phyloP scores from a whole-genome alignment of 2,329 filamentous ascomycete genomes.

The Sporothrix schenckii region DNA sequence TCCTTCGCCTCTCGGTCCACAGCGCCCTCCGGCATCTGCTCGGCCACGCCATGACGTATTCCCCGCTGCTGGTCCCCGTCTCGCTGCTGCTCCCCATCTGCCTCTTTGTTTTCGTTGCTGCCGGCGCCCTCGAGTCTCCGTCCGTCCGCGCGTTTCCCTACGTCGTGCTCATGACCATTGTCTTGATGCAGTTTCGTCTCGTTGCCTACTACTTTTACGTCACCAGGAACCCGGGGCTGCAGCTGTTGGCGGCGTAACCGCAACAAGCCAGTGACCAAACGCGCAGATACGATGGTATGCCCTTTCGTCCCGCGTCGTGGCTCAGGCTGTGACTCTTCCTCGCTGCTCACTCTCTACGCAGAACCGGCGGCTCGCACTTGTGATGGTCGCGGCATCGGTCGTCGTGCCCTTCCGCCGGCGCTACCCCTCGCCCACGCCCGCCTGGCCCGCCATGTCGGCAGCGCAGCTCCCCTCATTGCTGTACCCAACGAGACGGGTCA shows the following conservation, averaged over 20 bases:
- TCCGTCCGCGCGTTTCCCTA: constrained; percentile 23
- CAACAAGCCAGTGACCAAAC: no score
- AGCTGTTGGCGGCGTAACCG: constrained; percentile 8
- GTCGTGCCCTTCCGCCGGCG: neutral
- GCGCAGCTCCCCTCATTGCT: neutral
- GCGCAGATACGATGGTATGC: no score
- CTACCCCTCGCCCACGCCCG: neutral
- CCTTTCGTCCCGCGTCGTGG: no score
- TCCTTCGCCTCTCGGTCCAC: no score
- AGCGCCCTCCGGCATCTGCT: no score
- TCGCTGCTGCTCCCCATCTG: constrained; percentile 14
- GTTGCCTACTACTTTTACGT: constrained; percentile 27
- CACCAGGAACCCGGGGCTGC: constrained; percentile 9
- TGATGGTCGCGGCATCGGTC: neutral
- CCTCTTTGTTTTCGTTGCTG: constrained; percentile 13
- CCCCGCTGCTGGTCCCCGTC: constrained; percentile 28
- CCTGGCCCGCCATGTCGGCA: neutral
- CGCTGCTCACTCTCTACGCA: no score
- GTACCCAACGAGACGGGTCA: neutral
- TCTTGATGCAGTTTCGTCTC: constrained; percentile 26
- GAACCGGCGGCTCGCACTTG: neutral
- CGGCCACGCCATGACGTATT: constrained; percentile 13
- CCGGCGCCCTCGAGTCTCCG: constrained; percentile 25
- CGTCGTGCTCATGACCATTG: constrained; percentile 6
- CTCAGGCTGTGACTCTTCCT: neutral